These are phyloP conservation scores for Neostapfia colusana DNA, from an alignment of 176 grass and related monocot species.

Conservation along the genomic window DNA sequence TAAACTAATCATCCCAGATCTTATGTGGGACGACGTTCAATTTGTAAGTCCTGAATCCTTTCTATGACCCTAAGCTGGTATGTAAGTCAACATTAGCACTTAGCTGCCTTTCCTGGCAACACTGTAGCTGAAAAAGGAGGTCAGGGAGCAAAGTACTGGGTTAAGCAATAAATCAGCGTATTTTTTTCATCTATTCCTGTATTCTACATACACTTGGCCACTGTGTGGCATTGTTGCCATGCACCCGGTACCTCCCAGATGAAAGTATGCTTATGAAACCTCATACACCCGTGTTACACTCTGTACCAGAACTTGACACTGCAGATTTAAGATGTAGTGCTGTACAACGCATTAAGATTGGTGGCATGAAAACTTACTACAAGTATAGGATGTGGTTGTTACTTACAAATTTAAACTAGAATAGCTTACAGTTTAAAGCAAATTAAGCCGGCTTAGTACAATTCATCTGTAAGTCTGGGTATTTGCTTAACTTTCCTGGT, in stretches of 20 bases:
- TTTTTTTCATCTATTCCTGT: too few species aligned
- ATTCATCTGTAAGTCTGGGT: too few species aligned
- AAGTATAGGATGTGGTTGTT: too few species aligned
- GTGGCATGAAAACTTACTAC: not conserved
- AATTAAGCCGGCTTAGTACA: too few species aligned
- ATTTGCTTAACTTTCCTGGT: conserved; percentile 41
- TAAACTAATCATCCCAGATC: conserved; percentile 58
- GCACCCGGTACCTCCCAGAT: not conserved
- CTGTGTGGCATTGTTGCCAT: too few species aligned
- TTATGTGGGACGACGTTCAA: conserved; percentile 75
- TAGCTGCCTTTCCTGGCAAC: not conserved
- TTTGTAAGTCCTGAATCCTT: conserved; percentile 61
- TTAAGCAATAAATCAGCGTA: too few species aligned
- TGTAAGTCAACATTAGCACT: not conserved
- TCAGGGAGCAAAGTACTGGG: not conserved
- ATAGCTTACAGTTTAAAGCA: not conserved
- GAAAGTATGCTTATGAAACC: not conserved
- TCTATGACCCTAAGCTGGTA: not conserved
- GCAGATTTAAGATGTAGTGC: not conserved
- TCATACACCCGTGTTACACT: not conserved
- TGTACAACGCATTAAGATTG: not conserved
- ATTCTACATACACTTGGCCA: too few species aligned
- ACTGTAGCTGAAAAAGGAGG: not conserved
- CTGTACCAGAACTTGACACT: not conserved
- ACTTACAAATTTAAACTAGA: too few species aligned